Evolutionary conservation across 2,329 filamentous ascomycete genomes (phyloP), one percentile per base, ranked within the genome.

Genomic region (Cordyceps cateniannulata): DNA sequence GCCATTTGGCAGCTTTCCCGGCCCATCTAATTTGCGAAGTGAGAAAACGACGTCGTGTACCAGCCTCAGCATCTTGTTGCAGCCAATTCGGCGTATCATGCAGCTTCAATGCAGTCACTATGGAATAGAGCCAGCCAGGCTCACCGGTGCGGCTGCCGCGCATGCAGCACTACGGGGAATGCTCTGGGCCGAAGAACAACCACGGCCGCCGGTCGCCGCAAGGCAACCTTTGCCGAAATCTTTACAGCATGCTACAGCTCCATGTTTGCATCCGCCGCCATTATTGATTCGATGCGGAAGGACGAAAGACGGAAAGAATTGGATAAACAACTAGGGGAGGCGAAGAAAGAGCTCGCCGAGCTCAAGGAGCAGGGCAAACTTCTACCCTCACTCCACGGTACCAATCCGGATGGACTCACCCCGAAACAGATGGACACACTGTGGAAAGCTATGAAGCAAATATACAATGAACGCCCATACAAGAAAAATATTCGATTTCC

Each of bases 171-270:
- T 60, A 75, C 76, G 57, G 70, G 80, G 61, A 76, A 77, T 62
- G 73, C 75, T 49, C 67, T 84, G 63, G 75, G 79, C 62, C 79
- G 81, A 61, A 80, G 79, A 68, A 72, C 79, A 59, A 80, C 82
- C 49, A 80, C 79, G 45, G 75, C 77, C 24, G 74, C 78, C 35
- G 71, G 78, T 56, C 79, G 77, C 67, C 79, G 81, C 59, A 80
- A 79, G 65, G 71, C 79, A 48, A 77, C 77, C 45, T 71, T 78
- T 67, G 74, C 80, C 72, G 76, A 85, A 73, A 64, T 86, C 62
- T 79, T 87, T 69, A 89, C 87, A 25, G 83, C 87, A 44, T 83
- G 81, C 70, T 90, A 90, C 68, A 87, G 87, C 27, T 83, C 85
- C 38, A 81, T 88, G 59, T 82, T 89, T 67, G 86, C 85, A 5